Evolutionary conservation across 2,329 filamentous ascomycete genomes (phyloP).

Genomic region (Geosmithia putterillii): DNA sequence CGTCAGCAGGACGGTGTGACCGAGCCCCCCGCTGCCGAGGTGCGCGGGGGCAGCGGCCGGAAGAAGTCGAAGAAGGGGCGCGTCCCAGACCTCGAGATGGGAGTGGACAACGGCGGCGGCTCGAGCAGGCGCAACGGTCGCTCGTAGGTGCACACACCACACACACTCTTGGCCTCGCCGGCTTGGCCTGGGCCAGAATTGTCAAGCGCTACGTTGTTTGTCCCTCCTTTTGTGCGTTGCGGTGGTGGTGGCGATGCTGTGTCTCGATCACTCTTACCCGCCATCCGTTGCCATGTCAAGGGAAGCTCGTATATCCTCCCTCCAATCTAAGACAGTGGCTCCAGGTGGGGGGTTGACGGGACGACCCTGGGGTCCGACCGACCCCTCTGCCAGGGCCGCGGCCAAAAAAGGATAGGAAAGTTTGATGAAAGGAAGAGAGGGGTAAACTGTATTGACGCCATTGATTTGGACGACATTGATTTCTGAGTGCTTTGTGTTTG

Average conservation of each 20-base stretch:
- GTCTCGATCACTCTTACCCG: background rate
- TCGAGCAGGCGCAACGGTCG: conserved; percentile 5
- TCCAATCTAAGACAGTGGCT: background rate
- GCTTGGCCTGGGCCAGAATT: no score
- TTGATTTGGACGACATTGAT: no score
- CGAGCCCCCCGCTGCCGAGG: conserved; percentile 14
- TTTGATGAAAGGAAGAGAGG: background rate
- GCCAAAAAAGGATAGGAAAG: background rate
- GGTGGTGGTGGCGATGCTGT: no score
- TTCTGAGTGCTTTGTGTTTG: background rate
- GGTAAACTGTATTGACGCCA: background rate
- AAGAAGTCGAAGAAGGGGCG: conserved; percentile 12
- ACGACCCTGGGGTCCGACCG: background rate
- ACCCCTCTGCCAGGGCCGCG: background rate
- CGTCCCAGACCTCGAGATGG: conserved; percentile 17
- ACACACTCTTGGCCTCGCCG: no score
- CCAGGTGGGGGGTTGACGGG: background rate
- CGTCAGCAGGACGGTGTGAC: conserved; percentile 3
- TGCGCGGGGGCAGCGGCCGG: conserved; percentile 12
- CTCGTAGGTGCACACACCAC: background rate
- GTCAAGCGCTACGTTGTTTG: no score
- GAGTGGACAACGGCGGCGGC: conserved; percentile 7
- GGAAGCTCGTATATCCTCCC: background rate
- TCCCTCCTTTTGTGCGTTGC: no score
- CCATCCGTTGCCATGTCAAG: background rate